Base-by-base conservation (phyloP, 2,329 filamentous ascomycete species). In the Mariannaea elegans region DNA sequence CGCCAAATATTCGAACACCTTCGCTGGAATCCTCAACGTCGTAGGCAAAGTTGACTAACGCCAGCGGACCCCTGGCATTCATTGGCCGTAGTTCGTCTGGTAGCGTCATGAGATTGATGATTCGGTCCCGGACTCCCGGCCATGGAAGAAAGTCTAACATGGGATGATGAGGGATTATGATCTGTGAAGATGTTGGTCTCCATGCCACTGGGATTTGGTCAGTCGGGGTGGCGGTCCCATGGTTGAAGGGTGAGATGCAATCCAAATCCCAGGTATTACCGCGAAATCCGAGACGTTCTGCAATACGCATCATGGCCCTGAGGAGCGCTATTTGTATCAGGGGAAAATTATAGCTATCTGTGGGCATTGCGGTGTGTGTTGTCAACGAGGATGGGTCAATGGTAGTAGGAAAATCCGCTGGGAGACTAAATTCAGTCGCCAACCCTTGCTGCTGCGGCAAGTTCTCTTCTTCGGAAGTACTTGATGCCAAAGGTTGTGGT, bases 141-240 rank as follows among this genome's bases (percentile, higher is more conserved):
- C 85, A 88, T 1, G 85, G 85, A 1, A 88, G 71, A 24, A 87
- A 72, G 67, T 88, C 85, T 10, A 88, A 70, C 12, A 86, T 58
- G 2, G 86, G 84, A 64, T 87, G 85, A 62, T 88, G 85, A 1
- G 83, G 81, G 13, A 85, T 73, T 2, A 76, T 64, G 8, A 78
- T 66, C 66, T 87, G 85, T 0, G 79, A 76, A 9, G 73, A 53
- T 0, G 83, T 87, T 12, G 85, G 85, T 29, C 76, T 80, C 74
- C 84, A 82, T 34, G 81, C 77, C 13, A 56, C 44, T 2, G 82
- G 83, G 7, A 87, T 72, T 45, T 78, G 73, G 12, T 75, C 65
- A 8, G 72, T 38, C 66, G 76, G 62, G 42, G 72, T 72, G 19
- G 65, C 70, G 13, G 50, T 59, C 48, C 72, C 70, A 19, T 65